Conservation (phyloP, 169 alveolate genomes). For the Plasmodium vivax region DNA sequence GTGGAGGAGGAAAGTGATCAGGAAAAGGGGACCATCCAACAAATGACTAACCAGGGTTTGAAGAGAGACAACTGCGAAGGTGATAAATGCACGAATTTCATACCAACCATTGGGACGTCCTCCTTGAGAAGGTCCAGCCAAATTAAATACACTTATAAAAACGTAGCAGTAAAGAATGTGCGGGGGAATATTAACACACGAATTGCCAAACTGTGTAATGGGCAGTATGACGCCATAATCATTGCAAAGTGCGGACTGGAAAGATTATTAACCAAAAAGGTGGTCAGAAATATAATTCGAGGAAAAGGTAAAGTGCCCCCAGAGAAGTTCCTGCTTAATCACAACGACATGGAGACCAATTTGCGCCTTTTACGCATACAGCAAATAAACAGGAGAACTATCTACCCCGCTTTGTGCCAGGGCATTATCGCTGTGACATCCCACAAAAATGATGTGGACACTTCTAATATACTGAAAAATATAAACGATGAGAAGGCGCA, state of each 20-base stretch:
- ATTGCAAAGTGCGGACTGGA: slow-evolving; percentile 71
- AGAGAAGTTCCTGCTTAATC: background rate
- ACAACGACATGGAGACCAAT: slow-evolving; percentile 17
- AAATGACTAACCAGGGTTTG: background rate
- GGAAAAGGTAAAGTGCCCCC: background rate
- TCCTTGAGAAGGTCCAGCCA: slow-evolving; percentile 66
- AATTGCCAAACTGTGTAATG: slow-evolving; percentile 47
- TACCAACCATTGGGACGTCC: slow-evolving; percentile 51
- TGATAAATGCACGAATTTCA: background rate
- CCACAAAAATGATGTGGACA: slow-evolving; percentile 2
- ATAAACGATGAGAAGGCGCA: slow-evolving; percentile 57
- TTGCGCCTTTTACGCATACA: slow-evolving; percentile 39
- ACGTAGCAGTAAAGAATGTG: slow-evolving; percentile 10
- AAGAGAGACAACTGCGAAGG: background rate
- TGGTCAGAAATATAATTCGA: background rate
- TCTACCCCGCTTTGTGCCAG: slow-evolving; percentile 65
- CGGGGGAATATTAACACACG: slow-evolving; percentile 71
- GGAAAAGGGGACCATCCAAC: background rate
- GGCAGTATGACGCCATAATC: slow-evolving; percentile 22
- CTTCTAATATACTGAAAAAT: slow-evolving; percentile 25
- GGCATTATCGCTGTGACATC: slow-evolving; percentile 68
- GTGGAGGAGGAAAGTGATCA: background rate
- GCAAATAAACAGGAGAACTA: slow-evolving; percentile 29
- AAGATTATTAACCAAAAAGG: slow-evolving; percentile 24
- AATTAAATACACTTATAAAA: slow-evolving; percentile 46